phyloP scores from a whole-genome alignment of 805 yeast genomes.

The Cyberlindnera saturnus region DNA sequence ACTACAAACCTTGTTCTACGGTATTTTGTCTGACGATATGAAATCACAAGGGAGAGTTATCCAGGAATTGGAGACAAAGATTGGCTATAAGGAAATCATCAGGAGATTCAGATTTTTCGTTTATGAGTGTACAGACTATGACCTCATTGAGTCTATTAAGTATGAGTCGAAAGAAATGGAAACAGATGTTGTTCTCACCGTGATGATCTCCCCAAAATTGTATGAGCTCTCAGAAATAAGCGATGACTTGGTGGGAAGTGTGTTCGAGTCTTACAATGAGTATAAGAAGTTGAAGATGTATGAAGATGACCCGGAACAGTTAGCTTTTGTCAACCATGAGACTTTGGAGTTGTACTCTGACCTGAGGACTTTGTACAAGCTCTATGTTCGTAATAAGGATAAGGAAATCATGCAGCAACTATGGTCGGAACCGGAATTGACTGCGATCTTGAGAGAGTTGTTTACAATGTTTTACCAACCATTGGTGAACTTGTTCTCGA shows the following conservation, averaged over 20 bases:
- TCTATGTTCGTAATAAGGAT: constrained; percentile 65
- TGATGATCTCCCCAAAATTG: constrained; percentile 21
- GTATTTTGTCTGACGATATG: constrained; percentile 70
- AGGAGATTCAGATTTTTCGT: constrained; percentile 27
- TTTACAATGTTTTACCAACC: constrained; percentile 72
- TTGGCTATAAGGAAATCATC: constrained; percentile 24
- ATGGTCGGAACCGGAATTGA: constrained; percentile 82
- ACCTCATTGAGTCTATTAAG: constrained; percentile 24
- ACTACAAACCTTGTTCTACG: constrained; percentile 67
- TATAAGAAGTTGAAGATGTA: constrained; percentile 22
- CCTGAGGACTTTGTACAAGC: constrained; percentile 55
- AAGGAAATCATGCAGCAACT: constrained; percentile 67
- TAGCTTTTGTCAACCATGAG: constrained; percentile 17
- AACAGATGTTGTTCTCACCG: constrained; percentile 16
- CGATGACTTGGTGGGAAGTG: constrained; percentile 11
- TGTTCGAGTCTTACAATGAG: constrained; percentile 23
- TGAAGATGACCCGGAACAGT: constrained; percentile 14
- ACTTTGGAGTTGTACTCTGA: constrained; percentile 36
- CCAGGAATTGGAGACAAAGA: constrained; percentile 35
- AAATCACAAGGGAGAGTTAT: constrained; percentile 53
- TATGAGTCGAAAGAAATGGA: constrained; percentile 16
- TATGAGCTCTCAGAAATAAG: constrained; percentile 9
- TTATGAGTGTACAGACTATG: constrained; percentile 28
- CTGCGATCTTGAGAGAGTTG: constrained; percentile 67
- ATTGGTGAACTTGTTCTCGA: constrained; percentile 58